Conservation (phyloP, 306 rosid species). For the Purshia tridentata region DNA sequence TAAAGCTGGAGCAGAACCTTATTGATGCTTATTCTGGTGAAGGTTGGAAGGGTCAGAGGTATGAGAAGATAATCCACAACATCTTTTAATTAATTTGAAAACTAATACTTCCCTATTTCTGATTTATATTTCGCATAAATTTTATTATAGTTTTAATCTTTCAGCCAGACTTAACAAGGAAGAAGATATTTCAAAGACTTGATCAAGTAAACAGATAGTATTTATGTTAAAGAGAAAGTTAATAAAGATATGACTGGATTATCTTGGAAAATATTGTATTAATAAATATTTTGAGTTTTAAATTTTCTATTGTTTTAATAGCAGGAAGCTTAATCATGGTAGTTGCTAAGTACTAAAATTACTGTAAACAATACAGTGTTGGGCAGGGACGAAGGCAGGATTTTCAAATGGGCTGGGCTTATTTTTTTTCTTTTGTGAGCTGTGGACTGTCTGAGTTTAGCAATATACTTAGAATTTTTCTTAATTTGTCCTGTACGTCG, state of each 20-base stretch:
- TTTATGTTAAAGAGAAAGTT: not conserved
- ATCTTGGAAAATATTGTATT: not conserved
- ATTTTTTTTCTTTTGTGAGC: too few relatives aligned
- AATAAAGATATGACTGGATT: not conserved
- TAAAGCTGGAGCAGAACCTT: constrained; percentile 89
- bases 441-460: too few relatives aligned
- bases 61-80: constrained; percentile 15
- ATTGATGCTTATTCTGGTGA: constrained; percentile 92
- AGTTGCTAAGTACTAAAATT: not conserved
- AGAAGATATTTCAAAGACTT: not conserved
- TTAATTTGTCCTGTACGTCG: too few relatives aligned
- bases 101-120: not conserved
- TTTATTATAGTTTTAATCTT: not conserved
- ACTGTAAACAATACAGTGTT: too few relatives aligned
- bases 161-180: not conserved
- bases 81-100: not conserved
- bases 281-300: not conserved
- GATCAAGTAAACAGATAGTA: not conserved
- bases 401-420: too few relatives aligned
- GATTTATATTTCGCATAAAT: not conserved
- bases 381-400: too few relatives aligned
- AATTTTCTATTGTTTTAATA: not conserved
- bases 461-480: too few relatives aligned
- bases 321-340: not conserved
- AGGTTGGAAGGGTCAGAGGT: constrained; percentile 99